These are phyloP conservation scores for Skeletonema grethae DNA, from an alignment of 108 stramenopile species.

Conservation along the genomic window DNA sequence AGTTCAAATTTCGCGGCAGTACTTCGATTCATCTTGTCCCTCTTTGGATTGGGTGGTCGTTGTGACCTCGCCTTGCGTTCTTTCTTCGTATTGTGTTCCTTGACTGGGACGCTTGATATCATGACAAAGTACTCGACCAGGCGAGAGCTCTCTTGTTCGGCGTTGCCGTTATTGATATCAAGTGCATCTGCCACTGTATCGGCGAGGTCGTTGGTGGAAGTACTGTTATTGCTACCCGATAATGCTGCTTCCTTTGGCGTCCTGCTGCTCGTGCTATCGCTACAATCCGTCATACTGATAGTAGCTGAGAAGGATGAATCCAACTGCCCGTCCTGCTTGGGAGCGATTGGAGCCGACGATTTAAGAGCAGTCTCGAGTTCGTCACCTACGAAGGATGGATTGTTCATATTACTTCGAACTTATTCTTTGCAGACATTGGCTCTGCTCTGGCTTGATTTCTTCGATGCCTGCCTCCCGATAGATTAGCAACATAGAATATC, in stretches of 20 bases:
- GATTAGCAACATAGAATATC: too few relatives aligned
- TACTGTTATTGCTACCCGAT: background rate
- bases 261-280: slow-evolving; percentile 4
- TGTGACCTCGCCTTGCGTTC: slow-evolving; percentile 14
- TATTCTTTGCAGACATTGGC: too few relatives aligned
- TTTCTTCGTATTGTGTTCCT: slow-evolving; percentile 17
- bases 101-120: slow-evolving; percentile 56
- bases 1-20: slow-evolving; percentile 29
- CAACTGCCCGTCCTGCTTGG: background rate
- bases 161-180: background rate
- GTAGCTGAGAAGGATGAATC: background rate
- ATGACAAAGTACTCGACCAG: slow-evolving; percentile 90
- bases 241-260: background rate
- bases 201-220: background rate
- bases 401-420: too few relatives aligned
- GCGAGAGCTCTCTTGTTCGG: background rate
- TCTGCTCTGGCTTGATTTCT: too few relatives aligned
- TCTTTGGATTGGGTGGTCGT: slow-evolving; percentile 31
- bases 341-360: background rate
- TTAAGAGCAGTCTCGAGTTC: slow-evolving; percentile 29
- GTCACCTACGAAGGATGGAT: slow-evolving; percentile 33
- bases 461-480: too few relatives aligned
- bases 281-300: background rate
- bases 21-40: slow-evolving; percentile 29
- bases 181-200: slow-evolving; percentile 3